Evolutionary conservation across 306 rosid genomes (phyloP).

Genomic region (Phaseolus lunatus): DNA sequence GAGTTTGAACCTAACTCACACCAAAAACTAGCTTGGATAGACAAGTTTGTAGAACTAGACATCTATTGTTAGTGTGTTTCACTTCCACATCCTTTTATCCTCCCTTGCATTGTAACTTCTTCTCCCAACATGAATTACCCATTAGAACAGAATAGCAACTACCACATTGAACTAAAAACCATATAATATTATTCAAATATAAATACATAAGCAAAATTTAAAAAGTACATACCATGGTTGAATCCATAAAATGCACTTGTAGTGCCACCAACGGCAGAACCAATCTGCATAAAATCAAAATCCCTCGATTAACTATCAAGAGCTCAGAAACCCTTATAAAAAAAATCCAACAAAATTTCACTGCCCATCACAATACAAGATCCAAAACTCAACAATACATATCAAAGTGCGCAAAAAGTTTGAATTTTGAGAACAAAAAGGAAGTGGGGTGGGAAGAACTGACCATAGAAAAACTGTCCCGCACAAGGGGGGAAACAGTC

Average conservation of each 20-base stretch:
- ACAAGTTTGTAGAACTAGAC: no score
- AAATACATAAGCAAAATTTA: not conserved
- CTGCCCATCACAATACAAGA: slow-evolving; percentile 7
- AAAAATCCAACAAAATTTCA: slow-evolving; percentile 9
- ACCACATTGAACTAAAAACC: slow-evolving; percentile 26
- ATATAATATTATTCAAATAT: not conserved
- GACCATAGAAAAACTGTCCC: slow-evolving; percentile 95
- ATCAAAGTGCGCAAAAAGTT: slow-evolving; percentile 19
- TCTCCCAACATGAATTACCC: slow-evolving; percentile 9
- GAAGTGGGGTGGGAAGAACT: slow-evolving; percentile 24
- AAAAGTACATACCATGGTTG: slow-evolving; percentile 67
- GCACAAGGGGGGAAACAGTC: slow-evolving; percentile 73
- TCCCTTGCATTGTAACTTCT: not conserved
- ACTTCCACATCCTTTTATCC: not conserved
- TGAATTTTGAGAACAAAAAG: slow-evolving; percentile 32
- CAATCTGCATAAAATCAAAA: slow-evolving; percentile 62
- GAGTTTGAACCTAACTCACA: no score
- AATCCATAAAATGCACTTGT: slow-evolving; percentile 96
- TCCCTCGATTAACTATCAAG: not conserved
- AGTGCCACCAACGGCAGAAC: slow-evolving; percentile 94
- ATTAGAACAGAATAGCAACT: slow-evolving; percentile 4
- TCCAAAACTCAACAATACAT: slow-evolving; percentile 25
- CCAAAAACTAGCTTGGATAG: no score
- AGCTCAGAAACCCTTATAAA: not conserved
- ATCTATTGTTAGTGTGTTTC: no score